Evolutionary conservation across 805 yeast genomes (phyloP).

Genomic region (Pichia cephalocereana): DNA sequence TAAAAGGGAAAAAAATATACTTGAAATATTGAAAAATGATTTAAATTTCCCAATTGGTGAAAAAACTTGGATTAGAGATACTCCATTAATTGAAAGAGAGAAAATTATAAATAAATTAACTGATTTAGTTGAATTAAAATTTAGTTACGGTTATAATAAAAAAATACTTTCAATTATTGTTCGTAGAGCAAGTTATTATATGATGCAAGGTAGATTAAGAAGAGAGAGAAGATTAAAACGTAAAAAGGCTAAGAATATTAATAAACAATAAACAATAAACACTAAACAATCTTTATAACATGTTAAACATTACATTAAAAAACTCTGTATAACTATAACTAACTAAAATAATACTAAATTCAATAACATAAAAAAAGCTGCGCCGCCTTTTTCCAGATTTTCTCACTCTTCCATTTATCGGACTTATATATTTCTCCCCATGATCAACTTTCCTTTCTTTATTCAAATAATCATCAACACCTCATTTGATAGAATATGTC

Average conservation of each 20-base stretch:
- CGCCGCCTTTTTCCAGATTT: too few relatives aligned
- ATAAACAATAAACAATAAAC: too few relatives aligned
- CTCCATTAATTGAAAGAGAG: conserved; percentile 43
- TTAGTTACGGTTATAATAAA: conserved; percentile 42
- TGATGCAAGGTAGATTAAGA: conserved; percentile 72
- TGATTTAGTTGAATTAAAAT: conserved; percentile 35
- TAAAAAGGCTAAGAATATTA: not conserved
- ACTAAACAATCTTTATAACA: too few relatives aligned
- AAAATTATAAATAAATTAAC: conserved; percentile 40
- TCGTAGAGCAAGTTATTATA: conserved; percentile 70
- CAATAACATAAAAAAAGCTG: too few relatives aligned
- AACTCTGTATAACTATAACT: too few relatives aligned
- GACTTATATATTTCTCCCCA: too few relatives aligned
- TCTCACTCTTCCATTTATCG: too few relatives aligned
- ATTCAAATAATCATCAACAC: too few relatives aligned
- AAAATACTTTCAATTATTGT: conserved; percentile 60
- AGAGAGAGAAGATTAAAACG: conserved; percentile 48
- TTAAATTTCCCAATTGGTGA: conserved; percentile 68
- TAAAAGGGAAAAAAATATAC: conserved; percentile 42
- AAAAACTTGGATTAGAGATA: conserved; percentile 80
- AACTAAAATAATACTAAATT: too few relatives aligned
- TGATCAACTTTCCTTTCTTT: too few relatives aligned
- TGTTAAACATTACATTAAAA: too few relatives aligned
- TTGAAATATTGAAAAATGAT: conserved; percentile 43
- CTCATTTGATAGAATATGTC: too few relatives aligned